Percentiles rank a stretch among this genome's conserved stretches.
Evolutionary conservation across 1,284 basidiomycete genomes (phyloP).

Genomic region (Leucoagaricus sp.): DNA sequence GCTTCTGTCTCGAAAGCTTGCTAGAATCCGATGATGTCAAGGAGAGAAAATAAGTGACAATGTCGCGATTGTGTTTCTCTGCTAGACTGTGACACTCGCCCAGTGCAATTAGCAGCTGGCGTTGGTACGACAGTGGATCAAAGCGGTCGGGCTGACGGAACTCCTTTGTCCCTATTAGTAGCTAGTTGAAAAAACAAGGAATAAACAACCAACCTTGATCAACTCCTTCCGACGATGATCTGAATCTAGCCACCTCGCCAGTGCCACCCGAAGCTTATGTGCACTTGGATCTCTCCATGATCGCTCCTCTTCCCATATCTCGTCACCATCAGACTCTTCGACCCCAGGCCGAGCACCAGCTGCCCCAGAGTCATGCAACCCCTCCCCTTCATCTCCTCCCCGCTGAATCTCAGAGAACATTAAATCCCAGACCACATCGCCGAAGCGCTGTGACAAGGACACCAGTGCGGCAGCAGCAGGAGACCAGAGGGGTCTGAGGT

Average conservation of each 20-base stretch:
- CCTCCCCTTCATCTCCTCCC: background rate
- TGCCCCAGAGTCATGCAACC: slow-evolving; percentile 14
- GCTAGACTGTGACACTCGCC: slow-evolving; percentile 68
- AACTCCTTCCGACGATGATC: slow-evolving; percentile 25
- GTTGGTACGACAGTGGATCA: slow-evolving; percentile 76
- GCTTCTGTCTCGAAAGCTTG: slow-evolving; percentile 56
- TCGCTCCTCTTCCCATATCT: slow-evolving; percentile 65
- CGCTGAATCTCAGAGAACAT: slow-evolving; percentile 62
- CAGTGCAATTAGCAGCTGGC: slow-evolving; percentile 74
- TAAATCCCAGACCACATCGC: slow-evolving; percentile 72
- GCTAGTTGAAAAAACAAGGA: background rate
- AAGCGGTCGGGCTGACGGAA: slow-evolving; percentile 68
- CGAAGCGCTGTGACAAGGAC: slow-evolving; percentile 57
- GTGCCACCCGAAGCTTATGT: slow-evolving; percentile 53
- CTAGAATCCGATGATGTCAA: slow-evolving; percentile 39
- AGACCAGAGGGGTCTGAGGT: slow-evolving; percentile 85
- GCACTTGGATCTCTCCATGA: slow-evolving; percentile 75
- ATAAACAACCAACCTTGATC: slow-evolving; percentile 28
- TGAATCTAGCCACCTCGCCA: slow-evolving; percentile 49
- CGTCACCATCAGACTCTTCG: slow-evolving; percentile 35
- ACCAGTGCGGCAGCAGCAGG: slow-evolving; percentile 76
- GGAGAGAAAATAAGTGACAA: slow-evolving; percentile 80
- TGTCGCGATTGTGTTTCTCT: slow-evolving; percentile 82
- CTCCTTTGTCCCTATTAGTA: slow-evolving; percentile 39
- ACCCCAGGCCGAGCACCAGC: background rate